These are phyloP conservation scores for Purpureocillium takamizusanense DNA, from an alignment of 2,329 filamentous ascomycete genomes.

Conservation along the genomic window DNA sequence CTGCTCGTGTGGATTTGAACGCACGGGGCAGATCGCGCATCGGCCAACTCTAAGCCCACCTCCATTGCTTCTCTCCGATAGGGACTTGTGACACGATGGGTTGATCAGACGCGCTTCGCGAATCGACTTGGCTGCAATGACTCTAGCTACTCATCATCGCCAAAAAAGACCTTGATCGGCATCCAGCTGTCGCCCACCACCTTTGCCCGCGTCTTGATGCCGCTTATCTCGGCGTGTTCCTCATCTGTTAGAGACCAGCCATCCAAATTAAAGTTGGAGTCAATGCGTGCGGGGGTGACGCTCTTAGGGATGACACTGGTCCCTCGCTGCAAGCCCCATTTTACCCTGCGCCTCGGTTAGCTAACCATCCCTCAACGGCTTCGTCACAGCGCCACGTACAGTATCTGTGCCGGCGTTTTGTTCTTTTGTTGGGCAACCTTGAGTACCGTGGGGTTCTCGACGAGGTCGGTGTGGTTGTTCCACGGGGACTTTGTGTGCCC, in stretches of 20 bases:
- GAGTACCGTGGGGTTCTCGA: slow-evolving; percentile 57
- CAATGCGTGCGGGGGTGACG: slow-evolving; percentile 63
- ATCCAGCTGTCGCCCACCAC: slow-evolving; percentile 68
- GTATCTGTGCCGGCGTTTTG: slow-evolving; percentile 64
- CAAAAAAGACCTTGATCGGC: slow-evolving; percentile 62
- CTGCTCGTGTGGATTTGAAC: no score
- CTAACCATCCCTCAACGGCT: no score
- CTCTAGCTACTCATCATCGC: slow-evolving; percentile 56
- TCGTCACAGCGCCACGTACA: slow-evolving; percentile 21
- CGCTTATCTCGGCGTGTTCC: slow-evolving; percentile 60
- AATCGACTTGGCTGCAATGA: no score
- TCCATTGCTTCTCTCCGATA: no score
- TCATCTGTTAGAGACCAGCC: slow-evolving; percentile 65
- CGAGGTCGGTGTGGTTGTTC: slow-evolving; percentile 48
- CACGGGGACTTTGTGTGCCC: slow-evolving; percentile 33
- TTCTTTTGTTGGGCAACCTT: slow-evolving; percentile 56
- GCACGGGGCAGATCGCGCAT: no score
- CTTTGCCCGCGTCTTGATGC: slow-evolving; percentile 61
- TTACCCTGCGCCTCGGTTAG: slow-evolving; percentile 26
- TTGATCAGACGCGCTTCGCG: no score
- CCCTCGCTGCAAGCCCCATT: slow-evolving; percentile 73
- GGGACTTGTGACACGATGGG: no score
- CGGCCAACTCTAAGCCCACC: no score
- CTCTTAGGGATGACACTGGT: slow-evolving; percentile 82
- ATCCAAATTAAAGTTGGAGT: slow-evolving; percentile 66